Evolutionary conservation across 2,329 filamentous ascomycete genomes (phyloP).

Genomic region (Alternaria solani): DNA sequence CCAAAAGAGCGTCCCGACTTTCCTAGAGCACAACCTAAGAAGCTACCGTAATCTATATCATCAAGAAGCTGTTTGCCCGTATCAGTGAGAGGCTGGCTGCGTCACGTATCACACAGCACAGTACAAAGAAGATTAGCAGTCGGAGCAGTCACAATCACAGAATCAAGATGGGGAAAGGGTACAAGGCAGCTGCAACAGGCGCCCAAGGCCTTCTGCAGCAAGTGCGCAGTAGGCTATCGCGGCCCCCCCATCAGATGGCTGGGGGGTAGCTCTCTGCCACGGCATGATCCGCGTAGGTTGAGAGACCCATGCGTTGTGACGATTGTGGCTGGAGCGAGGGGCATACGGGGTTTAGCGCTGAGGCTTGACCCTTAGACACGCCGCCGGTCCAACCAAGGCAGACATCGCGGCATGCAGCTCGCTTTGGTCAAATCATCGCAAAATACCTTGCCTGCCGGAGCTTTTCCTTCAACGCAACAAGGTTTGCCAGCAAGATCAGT

Average conservation of each 20-base stretch:
- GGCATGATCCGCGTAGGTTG: background rate
- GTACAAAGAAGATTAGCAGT: slow-evolving; percentile 10
- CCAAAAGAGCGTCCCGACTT: slow-evolving; percentile 1
- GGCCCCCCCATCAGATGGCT: slow-evolving; percentile 14
- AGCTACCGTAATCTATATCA: background rate
- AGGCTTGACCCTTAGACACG: background rate
- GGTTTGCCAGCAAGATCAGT: background rate
- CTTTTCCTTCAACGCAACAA: background rate
- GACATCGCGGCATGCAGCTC: background rate
- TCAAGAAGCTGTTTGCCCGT: background rate
- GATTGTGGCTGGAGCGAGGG: slow-evolving; percentile 16
- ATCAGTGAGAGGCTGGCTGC: slow-evolving; percentile 10
- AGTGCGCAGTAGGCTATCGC: slow-evolving; percentile 6
- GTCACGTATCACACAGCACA: slow-evolving; percentile 9
- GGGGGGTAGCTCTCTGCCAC: slow-evolving; percentile 9
- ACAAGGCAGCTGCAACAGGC: slow-evolving; percentile 11
- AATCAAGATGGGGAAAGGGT: slow-evolving; percentile 9
- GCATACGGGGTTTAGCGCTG: slow-evolving; percentile 11
- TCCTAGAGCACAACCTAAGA: background rate
- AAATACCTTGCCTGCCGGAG: background rate
- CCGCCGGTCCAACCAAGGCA: slow-evolving; percentile 8
- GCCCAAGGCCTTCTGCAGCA: slow-evolving; percentile 13
- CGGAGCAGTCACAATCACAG: slow-evolving; percentile 3
- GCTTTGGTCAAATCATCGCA: background rate
- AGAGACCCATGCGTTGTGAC: slow-evolving; percentile 9